A percentile compares a stretch with the other conserved stretches of the same genome.
Conservation (phyloP, 2,329 filamentous ascomycete genomes). For the Fusarium equiseti region DNA sequence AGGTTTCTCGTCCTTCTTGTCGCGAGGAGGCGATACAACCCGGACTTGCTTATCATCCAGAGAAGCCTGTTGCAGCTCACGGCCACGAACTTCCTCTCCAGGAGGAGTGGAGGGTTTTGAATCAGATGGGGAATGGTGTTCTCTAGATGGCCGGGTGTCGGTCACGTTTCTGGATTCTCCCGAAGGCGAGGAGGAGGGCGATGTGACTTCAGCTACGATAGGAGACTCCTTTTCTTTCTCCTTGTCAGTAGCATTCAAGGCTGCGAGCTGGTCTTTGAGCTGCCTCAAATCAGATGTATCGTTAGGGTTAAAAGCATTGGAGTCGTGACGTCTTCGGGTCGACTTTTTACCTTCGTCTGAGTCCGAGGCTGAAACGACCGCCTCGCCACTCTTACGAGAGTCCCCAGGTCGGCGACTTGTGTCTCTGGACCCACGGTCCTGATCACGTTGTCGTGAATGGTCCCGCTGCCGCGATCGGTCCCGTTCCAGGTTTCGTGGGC, state of each 20-base stretch:
- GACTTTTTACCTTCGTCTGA: conserved; percentile 58
- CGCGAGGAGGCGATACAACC: conserved; percentile 78
- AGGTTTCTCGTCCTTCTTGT: conserved; percentile 73
- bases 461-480: conserved; percentile 41
- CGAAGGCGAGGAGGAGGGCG: conserved; percentile 42
- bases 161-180: conserved; percentile 22
- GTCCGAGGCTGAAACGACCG: conserved; percentile 52
- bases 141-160: conserved; percentile 33
- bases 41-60: conserved; percentile 65
- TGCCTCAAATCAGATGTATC: conserved; percentile 63
- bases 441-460: conserved; percentile 38
- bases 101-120: conserved; percentile 32
- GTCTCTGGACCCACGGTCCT: conserved; percentile 44
- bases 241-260: conserved; percentile 51
- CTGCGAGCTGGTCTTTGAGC: conserved; percentile 64
- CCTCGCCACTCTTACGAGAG: conserved; percentile 53
- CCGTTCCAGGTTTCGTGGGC: conserved; percentile 18
- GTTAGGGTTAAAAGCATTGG: conserved; percentile 64
- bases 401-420: conserved; percentile 56
- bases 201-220: conserved; percentile 40
- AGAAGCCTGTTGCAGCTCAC: conserved; percentile 53
- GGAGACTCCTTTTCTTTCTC: conserved; percentile 43
- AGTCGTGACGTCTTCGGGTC: conserved; percentile 54
- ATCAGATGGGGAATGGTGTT: conserved; percentile 27
- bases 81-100: conserved; percentile 56